These are phyloP conservation scores for Epichloe sylvatica DNA, from an alignment of 2,329 filamentous ascomycete species.

Conservation along the genomic window DNA sequence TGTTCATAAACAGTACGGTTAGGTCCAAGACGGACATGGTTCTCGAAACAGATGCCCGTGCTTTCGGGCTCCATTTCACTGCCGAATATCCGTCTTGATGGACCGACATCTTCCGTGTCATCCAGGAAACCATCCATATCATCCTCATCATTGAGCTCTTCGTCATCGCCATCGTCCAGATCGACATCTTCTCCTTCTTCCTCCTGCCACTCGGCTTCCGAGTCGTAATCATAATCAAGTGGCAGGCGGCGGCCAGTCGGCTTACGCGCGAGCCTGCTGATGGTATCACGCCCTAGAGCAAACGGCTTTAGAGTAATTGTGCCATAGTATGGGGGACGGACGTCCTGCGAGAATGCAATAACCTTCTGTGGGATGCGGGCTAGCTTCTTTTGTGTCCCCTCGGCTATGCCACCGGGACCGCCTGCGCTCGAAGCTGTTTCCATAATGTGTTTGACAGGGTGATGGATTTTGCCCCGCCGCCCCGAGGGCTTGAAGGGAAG, in stretches of 20 bases:
- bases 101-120: constrained; percentile 59
- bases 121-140: constrained; percentile 87
- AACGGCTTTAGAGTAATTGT: constrained; percentile 50
- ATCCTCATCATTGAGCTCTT: constrained; percentile 59
- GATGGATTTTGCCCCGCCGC: constrained; percentile 34
- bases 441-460: constrained; percentile 48
- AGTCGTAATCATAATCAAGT: constrained; percentile 72
- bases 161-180: constrained; percentile 52
- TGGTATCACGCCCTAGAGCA: constrained; percentile 29
- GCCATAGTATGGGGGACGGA: constrained; percentile 57
- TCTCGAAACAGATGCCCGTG: constrained; percentile 76
- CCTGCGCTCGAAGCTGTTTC: constrained; percentile 33
- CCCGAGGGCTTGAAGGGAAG: constrained; percentile 23
- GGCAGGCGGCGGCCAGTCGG: constrained; percentile 43
- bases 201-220: constrained; percentile 76
- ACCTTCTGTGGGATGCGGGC: constrained; percentile 48
- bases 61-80: constrained; percentile 62
- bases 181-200: constrained; percentile 56
- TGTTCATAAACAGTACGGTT: constrained; percentile 42
- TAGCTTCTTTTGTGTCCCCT: constrained; percentile 27
- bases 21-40: constrained; percentile 32
- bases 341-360: constrained; percentile 48
- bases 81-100: constrained; percentile 42
- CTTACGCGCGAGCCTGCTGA: constrained; percentile 38
- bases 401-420: constrained; percentile 19